These are phyloP conservation scores for Epichloe coenophiala DNA, from an alignment of 2,329 filamentous ascomycete species.

Conservation along the genomic window DNA sequence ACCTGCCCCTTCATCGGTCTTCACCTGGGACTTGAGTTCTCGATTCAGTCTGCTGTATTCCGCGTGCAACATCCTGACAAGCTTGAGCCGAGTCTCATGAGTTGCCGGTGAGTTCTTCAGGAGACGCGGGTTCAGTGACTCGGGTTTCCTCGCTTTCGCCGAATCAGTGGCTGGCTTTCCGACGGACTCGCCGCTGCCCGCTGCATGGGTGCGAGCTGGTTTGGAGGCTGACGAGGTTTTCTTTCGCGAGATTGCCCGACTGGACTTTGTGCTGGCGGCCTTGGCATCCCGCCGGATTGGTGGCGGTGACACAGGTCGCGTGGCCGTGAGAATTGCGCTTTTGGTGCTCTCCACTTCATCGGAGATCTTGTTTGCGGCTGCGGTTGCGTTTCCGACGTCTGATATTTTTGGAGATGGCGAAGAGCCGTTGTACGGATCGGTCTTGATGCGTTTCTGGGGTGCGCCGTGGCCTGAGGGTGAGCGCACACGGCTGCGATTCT, in stretches of 20 bases:
- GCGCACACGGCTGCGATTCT: neutral
- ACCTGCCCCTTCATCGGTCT: conserved; percentile 24
- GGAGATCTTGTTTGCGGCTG: neutral
- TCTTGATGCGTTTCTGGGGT: conserved; percentile 18
- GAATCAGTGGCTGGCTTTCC: neutral
- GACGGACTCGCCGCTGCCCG: neutral
- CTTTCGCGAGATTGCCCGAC: neutral
- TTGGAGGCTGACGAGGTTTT: neutral
- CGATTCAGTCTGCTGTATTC: conserved; percentile 55
- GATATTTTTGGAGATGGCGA: neutral
- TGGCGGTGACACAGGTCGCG: conserved; percentile 21
- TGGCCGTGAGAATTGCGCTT: conserved; percentile 8
- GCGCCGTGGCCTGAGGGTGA: conserved; percentile 13
- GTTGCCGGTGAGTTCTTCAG: conserved; percentile 43
- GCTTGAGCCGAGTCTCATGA: conserved; percentile 40
- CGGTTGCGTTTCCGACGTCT: too few relatives aligned
- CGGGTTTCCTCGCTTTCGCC: conserved; percentile 17
- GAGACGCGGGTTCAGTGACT: conserved; percentile 54
- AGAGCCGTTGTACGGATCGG: conserved; percentile 6
- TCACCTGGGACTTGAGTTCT: conserved; percentile 38
- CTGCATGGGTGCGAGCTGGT: neutral
- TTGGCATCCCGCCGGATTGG: conserved; percentile 11
- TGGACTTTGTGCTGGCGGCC: conserved; percentile 2
- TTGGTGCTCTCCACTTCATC: neutral
- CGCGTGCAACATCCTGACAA: conserved; percentile 50